Evolutionary conservation across 257 asterid genomes (phyloP), one percentile per base, ranked within the genome.

Genomic region (Primulina tabacum): DNA sequence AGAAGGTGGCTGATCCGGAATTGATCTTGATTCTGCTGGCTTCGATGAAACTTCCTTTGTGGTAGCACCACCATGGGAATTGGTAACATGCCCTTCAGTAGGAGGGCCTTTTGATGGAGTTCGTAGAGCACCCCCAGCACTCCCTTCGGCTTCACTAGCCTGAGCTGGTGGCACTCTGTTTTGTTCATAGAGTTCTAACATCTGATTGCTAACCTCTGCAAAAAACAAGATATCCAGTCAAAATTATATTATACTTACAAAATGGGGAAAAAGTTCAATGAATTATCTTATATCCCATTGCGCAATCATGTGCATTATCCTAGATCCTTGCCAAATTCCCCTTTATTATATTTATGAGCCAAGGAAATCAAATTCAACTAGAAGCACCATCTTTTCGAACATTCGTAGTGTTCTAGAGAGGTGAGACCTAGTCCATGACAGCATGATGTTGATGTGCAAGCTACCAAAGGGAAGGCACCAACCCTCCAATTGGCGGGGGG

Each of bases 401-500:
- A 71, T 69, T 28, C 16, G 33, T 59, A 10, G 40, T 7, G 40
- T 17, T 64, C 50, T 55, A 53, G 59, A n/a, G 70, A 74, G 57
- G 35, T 18, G 63, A 71, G 72, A 72, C 60, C 33, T 26, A 76
- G 63, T 52, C 73, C 66, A 64, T 52, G 69, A 66, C 32, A 65
- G 56, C 65, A 56, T 62, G 67, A 21, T 33, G 73, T 32, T 64
- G 71, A 66, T 62, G 32, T 60, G 67, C 37, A 71, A 71, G 69
- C 81, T 77, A 76, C 56, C 81, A 76, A 76, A 78, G 75, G 64
- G 69, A 79, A 80, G 82, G 70, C 74, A 82, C 95, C 81, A 60
- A 92, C 98, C 98, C 95, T 92, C 98, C 83, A 92, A 85, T 82
- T 94, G 99, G 82, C 92, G 97, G 76, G 99, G 99, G 79, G 96